Evolutionary conservation across 2,329 filamentous ascomycete species (phyloP), one percentile per base, ranked within the genome.

Genomic region (Aspergillus jensenii): DNA sequence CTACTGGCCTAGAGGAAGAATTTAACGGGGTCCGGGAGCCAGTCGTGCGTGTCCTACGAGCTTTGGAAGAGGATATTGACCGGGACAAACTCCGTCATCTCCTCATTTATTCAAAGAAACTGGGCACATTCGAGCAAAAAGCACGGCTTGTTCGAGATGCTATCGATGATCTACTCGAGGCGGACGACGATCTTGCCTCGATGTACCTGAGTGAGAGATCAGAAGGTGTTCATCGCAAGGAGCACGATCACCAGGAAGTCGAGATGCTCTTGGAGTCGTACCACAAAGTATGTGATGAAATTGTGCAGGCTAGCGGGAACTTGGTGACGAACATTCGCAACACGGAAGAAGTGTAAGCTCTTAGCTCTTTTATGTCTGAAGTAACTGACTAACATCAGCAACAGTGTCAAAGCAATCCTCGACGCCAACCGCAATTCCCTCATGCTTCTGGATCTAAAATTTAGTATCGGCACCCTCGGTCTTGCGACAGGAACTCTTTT

Each of bases 341-440:
- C 76, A 99, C 95, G 1, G 95, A 99, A 76, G 95, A 99, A 78
- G 96, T 99, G 91, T 96, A 82, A 78, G 89, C 77, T 14, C 39
- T 23, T 8, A 27, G 15, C 19, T 31, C 11, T 19, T 31, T 27
- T 15, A n/a, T 2, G 43, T 56, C 19, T 6, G 14, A n/a, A n/a
- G 2, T 40, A n/a, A 37, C 21, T 47, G 31, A 11, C 64, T 69
- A 67, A 71, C 47, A 41, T 35, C 14, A 31, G 7, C 19, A 52
- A 50, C 56, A 96, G 91, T 50, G 91, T 97, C 61, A 96, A 95
- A 73, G 95, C 95, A 23, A 99, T 99, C 65, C 86, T 99, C 33
- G 95, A 99, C 73, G 93, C 95, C 55, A 99, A 99, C 73, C 93
- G 95, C 65, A 99, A 99, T 79, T 90, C 92, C 8, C 90, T 99